A percentile compares a stretch with the other conserved stretches of the same genome.
Conservation (phyloP, 2,329 filamentous ascomycete genomes). For the Colletotrichum agaves region DNA sequence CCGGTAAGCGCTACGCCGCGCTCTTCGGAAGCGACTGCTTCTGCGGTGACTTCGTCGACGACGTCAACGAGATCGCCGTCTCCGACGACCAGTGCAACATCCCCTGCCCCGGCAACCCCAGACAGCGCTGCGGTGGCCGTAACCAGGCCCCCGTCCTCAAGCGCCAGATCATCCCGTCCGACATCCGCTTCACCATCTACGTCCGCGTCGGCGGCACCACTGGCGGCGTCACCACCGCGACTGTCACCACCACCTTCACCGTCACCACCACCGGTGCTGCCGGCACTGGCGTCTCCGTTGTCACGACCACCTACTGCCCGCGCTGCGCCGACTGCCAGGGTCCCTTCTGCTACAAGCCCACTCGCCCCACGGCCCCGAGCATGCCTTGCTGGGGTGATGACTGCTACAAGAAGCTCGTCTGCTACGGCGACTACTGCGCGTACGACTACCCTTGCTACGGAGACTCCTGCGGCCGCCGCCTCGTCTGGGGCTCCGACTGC, state of each 20-base stretch:
- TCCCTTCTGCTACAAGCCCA: conserved; percentile 27
- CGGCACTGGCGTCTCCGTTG: background rate
- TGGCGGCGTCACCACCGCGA: conserved; percentile 8
- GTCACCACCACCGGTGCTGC: conserved; percentile 7
- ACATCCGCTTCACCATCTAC: conserved; percentile 34
- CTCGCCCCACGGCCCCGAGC: background rate
- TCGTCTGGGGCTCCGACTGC: conserved; percentile 35
- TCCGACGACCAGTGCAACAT: conserved; percentile 45
- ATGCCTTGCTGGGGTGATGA: conserved; percentile 38
- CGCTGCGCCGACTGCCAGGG: conserved; percentile 24
- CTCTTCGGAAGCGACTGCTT: conserved; percentile 39
- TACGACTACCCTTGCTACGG: conserved; percentile 45
- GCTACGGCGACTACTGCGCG: conserved; percentile 48
- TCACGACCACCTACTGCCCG: conserved; percentile 31
- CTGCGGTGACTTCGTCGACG: conserved; percentile 39
- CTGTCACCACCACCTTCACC: conserved; percentile 7
- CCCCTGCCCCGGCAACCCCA: conserved; percentile 53
- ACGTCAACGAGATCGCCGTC: conserved; percentile 25
- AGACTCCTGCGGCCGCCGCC: conserved; percentile 35
- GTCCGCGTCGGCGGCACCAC: background rate
- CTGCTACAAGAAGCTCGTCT: conserved; percentile 46
- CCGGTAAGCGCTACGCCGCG: conserved; percentile 27
- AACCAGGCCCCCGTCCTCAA: conserved; percentile 16
- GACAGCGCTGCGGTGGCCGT: conserved; percentile 55
- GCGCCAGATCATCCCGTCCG: conserved; percentile 16